A percentile compares a stretch with the other conserved stretches of the same genome.
Conservation (phyloP, 2,329 filamentous ascomycete species). For the Alternaria longipes region DNA sequence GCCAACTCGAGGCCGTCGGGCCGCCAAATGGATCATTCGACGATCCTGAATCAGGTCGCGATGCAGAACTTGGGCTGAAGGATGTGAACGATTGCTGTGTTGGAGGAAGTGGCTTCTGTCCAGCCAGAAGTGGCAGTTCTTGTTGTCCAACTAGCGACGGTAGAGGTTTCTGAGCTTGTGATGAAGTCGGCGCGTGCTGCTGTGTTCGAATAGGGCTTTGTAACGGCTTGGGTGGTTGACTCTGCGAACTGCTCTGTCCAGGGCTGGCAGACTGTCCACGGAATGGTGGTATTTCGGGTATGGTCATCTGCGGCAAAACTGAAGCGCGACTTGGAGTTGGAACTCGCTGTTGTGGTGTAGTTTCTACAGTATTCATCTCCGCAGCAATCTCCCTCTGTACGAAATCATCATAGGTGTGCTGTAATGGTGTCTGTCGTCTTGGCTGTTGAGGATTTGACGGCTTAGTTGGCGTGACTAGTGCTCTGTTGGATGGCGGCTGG, state of each 20-base stretch:
- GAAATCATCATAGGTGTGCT: constrained; percentile 55
- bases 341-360: constrained; percentile 41
- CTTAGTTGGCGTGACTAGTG: constrained; percentile 43
- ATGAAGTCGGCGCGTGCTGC: constrained; percentile 17
- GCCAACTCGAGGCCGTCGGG: constrained; percentile 29
- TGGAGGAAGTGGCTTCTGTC: constrained; percentile 37
- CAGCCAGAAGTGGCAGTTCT: constrained; percentile 34
- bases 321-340: constrained; percentile 46
- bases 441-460: constrained; percentile 44
- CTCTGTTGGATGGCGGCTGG: constrained; percentile 42
- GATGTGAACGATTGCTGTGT: constrained; percentile 36
- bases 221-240: constrained; percentile 30
- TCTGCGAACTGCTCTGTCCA: constrained; percentile 16
- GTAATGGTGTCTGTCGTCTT: constrained; percentile 46
- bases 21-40: constrained; percentile 44
- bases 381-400: constrained; percentile 59
- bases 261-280: constrained; percentile 33
- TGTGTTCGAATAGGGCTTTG: constrained; percentile 33
- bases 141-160: constrained; percentile 35
- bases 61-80: constrained; percentile 22
- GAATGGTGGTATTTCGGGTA: constrained; percentile 49
- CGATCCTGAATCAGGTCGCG: constrained; percentile 34
- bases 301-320: constrained; percentile 42
- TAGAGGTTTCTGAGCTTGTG: constrained; percentile 30
- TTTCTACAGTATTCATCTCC: constrained; percentile 53